Evolutionary conservation across 2,329 filamentous ascomycete genomes (phyloP), one percentile per base, ranked within the genome.

Genomic region (Pyrenochaeta sp.): DNA sequence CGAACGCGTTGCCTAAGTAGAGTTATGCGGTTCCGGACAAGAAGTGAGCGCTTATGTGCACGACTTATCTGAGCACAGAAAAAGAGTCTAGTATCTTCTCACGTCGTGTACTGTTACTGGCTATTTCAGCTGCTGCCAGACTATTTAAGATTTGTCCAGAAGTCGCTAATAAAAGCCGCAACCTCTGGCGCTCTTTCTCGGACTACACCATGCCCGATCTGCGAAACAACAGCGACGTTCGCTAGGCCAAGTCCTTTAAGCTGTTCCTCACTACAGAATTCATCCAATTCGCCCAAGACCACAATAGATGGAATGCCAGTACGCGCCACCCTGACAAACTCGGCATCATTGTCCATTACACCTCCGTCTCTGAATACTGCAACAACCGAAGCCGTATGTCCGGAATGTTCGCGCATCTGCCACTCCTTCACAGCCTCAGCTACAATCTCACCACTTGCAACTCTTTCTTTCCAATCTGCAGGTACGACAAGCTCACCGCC

Each of bases 341-440:
- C 57, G 10, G 57, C 69, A 50, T 80, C 72, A 19, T 67, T 62
- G 66, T 81, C 81, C 52, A 79, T 62, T 1, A 81, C 74, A 0
- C 78, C 79, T 0, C 79, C 83, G 46, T 86, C 80, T 42, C 82
- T 75, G 5, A 84, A 73, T 0, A 84, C 76, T 0, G 72, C 80
- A 19, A 84, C 75, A 0, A 86, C 80, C 34, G 79, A 81, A 0
- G 79, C 79, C 2, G 61, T 22, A 59, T 85, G 82, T 0, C 83
- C 83, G 1, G 60, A 24, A 61, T 86, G 84, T 6, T 81, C 65
- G 9, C 61, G 68, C 66, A 79, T 75, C 64, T 85, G 74, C 84
- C 84, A 86, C 0, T 78, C 76, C n/a, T 75, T 68, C 1, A 86
- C 65, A 0, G 82, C 82, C 56, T 81, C 76, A 0, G 82, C 79